These are phyloP conservation scores for Senna siamea DNA, from an alignment of 306 rosid genomes.

Conservation along the genomic window DNA sequence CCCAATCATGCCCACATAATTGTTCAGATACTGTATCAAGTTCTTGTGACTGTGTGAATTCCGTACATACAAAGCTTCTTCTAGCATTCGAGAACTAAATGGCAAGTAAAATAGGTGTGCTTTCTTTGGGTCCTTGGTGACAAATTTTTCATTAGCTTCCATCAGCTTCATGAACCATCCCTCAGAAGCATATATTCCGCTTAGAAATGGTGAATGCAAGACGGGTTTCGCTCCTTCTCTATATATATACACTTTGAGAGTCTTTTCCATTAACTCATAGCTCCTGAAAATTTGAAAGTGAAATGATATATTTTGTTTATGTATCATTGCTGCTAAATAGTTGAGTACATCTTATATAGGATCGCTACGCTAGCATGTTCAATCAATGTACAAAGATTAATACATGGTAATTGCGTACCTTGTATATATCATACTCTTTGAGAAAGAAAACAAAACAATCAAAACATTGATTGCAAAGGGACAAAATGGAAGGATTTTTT, in stretches of 20 bases:
- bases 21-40: slow-evolving; percentile 59
- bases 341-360: background rate
- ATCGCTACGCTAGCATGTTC: too few species aligned
- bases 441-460: too few species aligned
- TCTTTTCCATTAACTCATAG: slow-evolving; percentile 89
- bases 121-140: slow-evolving; percentile 63
- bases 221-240: slow-evolving; percentile 78
- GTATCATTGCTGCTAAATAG: background rate
- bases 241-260: slow-evolving; percentile 78
- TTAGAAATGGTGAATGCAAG: slow-evolving; percentile 74
- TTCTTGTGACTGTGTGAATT: slow-evolving; percentile 67
- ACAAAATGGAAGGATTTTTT: too few species aligned
- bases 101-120: slow-evolving; percentile 95
- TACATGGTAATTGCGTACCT: too few species aligned
- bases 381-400: too few species aligned
- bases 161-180: slow-evolving; percentile 95
- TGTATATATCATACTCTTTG: too few species aligned
- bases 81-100: slow-evolving; percentile 82
- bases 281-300: slow-evolving; percentile 60
- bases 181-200: slow-evolving; percentile 91
- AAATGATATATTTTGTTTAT: background rate
- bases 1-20: slow-evolving; percentile 61
- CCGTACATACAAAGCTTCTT: slow-evolving; percentile 65
- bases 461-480: too few species aligned
- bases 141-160: slow-evolving; percentile 62